Evolutionary conservation across 2,329 filamentous ascomycete genomes (phyloP).

Genomic region (Sarocladium strictum): DNA sequence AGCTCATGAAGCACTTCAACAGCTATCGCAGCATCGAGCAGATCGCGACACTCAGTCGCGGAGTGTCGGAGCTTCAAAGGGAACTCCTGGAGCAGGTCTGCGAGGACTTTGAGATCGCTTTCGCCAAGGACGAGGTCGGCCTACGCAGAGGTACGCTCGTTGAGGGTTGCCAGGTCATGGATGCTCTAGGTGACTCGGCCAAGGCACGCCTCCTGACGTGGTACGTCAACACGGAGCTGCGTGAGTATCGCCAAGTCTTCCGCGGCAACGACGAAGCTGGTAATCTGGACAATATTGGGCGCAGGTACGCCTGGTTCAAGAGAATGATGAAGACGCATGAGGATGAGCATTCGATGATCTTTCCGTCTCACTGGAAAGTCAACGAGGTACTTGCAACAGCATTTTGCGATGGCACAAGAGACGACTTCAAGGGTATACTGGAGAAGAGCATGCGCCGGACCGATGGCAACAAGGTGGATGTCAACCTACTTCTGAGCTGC

Average conservation of each 20-base stretch:
- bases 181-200: conserved; percentile 85
- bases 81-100: conserved; percentile 96
- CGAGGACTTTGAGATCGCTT: conserved; percentile 95
- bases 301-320: conserved; percentile 94
- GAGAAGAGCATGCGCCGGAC: conserved; percentile 77
- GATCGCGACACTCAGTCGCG: conserved; percentile 86
- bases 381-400: conserved; percentile 84
- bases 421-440: conserved; percentile 91
- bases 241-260: conserved; percentile 94
- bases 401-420: conserved; percentile 91
- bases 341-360: conserved; percentile 82
- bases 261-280: conserved; percentile 94
- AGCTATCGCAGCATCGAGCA: conserved; percentile 97
- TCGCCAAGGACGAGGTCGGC: conserved; percentile 78
- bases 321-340: conserved; percentile 94
- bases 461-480: conserved; percentile 77
- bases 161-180: conserved; percentile 90
- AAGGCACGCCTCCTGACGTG: conserved; percentile 78
- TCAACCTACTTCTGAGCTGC: conserved; percentile 81
- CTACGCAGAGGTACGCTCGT: conserved; percentile 64
- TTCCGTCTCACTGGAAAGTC: conserved; percentile 82
- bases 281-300: conserved; percentile 90
- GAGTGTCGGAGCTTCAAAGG: conserved; percentile 87
- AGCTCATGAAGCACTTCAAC: conserved; percentile 98
- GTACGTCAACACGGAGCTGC: conserved; percentile 96